These are phyloP conservation scores for Cucumis sativus DNA, from an alignment of 306 rosid genomes.

Conservation along the genomic window DNA sequence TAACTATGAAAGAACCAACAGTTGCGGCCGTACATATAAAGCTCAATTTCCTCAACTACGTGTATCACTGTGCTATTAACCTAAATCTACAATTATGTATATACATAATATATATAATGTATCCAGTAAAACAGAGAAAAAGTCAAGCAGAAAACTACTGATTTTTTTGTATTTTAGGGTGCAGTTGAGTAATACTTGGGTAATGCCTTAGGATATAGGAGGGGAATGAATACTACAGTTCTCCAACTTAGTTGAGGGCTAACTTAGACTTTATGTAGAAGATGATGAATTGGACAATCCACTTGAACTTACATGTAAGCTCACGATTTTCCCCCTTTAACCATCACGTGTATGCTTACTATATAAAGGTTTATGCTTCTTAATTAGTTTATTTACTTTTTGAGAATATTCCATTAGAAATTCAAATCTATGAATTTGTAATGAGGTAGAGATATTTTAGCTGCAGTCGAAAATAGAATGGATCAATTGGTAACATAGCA, in stretches of 20 bases:
- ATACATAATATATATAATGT: neutral
- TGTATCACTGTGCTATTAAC: neutral
- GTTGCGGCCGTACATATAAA: neutral
- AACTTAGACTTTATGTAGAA: constrained; percentile 2
- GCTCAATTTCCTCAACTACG: neutral
- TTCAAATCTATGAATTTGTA: neutral
- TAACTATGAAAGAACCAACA: neutral
- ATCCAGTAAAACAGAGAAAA: neutral
- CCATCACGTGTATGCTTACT: neutral
- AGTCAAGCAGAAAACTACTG: neutral
- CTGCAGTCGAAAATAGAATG: neutral
- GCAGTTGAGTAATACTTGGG: neutral
- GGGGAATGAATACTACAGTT: neutral
- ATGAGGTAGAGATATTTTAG: neutral
- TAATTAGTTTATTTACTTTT: neutral
- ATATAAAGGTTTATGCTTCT: neutral
- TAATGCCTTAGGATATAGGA: neutral
- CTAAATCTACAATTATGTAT: neutral
- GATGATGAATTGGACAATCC: neutral
- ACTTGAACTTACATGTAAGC: neutral
- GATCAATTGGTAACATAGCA: neutral
- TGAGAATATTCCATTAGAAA: neutral
- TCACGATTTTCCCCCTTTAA: neutral
- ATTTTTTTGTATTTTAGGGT: neutral
- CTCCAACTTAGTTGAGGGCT: neutral